A percentile compares a stretch with the other conserved stretches of the same genome.
phyloP scores from a whole-genome alignment of 306 rosid species.

The Malus orientalis region DNA sequence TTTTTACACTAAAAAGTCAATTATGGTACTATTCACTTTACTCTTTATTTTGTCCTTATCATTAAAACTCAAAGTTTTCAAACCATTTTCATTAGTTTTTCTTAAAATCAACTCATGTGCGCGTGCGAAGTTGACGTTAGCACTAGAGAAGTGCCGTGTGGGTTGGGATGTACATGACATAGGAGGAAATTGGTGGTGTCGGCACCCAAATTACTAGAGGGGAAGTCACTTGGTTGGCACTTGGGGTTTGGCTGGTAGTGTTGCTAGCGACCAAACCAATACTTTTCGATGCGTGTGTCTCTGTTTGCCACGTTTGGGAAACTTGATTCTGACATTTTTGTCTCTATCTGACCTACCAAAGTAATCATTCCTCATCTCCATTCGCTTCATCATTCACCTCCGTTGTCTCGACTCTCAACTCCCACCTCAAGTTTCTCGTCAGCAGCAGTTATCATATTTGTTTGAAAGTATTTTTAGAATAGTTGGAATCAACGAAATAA shows the following conservation, averaged over 20 bases:
- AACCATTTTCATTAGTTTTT: too few relatives aligned
- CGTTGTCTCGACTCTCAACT: neutral
- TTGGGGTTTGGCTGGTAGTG: neutral
- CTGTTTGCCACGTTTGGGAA: neutral
- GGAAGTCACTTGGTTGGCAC: neutral
- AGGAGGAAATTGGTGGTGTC: constrained; percentile 4
- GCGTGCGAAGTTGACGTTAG: neutral
- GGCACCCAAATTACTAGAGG: neutral
- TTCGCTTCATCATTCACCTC: neutral
- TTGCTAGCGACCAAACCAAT: constrained; percentile 7
- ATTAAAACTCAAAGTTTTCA: too few relatives aligned
- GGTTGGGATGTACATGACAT: neutral
- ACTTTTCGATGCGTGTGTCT: neutral
- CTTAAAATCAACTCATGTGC: too few relatives aligned
- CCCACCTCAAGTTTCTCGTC: too few relatives aligned
- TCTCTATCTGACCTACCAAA: neutral
- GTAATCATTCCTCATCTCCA: neutral
- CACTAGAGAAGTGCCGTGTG: neutral
- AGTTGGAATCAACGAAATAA: too few relatives aligned
- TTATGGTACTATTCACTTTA: too few relatives aligned
- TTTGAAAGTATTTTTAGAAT: too few relatives aligned
- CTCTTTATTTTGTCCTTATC: too few relatives aligned
- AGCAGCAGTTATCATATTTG: too few relatives aligned
- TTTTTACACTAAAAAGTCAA: too few relatives aligned
- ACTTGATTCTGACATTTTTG: neutral